Evolutionary conservation across 2,329 filamentous ascomycete species (phyloP).

Genomic region (Nothomitra cinnamomea): DNA sequence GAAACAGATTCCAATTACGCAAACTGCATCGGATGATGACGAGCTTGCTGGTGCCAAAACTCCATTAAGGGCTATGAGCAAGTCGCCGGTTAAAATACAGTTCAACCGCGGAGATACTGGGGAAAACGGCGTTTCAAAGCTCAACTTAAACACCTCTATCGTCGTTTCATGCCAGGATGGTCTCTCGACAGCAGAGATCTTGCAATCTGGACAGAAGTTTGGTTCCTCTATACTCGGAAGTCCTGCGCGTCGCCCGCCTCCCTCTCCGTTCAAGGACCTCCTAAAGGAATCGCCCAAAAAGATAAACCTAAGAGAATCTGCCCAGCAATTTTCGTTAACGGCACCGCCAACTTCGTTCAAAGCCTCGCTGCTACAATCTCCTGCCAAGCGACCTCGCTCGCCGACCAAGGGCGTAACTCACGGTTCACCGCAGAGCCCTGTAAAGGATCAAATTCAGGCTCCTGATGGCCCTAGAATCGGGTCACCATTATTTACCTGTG

Average conservation of each 20-base stretch:
- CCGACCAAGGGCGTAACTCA: constrained; percentile 18
- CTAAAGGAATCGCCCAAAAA: constrained; percentile 27
- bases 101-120: constrained; percentile 18
- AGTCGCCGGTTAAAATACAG: constrained; percentile 20
- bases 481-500: background rate
- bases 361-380: constrained; percentile 22
- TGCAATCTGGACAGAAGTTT: constrained; percentile 16
- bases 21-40: constrained; percentile 21
- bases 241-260: constrained; percentile 26
- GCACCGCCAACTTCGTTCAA: constrained; percentile 20
- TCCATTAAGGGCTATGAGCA: constrained; percentile 18
- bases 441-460: background rate
- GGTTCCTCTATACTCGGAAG: constrained; percentile 23
- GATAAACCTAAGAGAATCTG: constrained; percentile 20
- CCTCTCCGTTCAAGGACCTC: constrained; percentile 26
- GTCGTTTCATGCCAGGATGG: constrained; percentile 8
- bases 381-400: constrained; percentile 26
- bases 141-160: constrained; percentile 9
- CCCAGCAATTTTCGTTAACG: constrained; percentile 20
- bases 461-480: background rate
- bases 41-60: constrained; percentile 24
- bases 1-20: constrained; percentile 25
- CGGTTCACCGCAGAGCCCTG: background rate
- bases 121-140: constrained; percentile 19
- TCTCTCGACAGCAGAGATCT: constrained; percentile 15